Base-by-base conservation (phyloP, 805 yeast species). In the Lachancea kluyveri region DNA sequence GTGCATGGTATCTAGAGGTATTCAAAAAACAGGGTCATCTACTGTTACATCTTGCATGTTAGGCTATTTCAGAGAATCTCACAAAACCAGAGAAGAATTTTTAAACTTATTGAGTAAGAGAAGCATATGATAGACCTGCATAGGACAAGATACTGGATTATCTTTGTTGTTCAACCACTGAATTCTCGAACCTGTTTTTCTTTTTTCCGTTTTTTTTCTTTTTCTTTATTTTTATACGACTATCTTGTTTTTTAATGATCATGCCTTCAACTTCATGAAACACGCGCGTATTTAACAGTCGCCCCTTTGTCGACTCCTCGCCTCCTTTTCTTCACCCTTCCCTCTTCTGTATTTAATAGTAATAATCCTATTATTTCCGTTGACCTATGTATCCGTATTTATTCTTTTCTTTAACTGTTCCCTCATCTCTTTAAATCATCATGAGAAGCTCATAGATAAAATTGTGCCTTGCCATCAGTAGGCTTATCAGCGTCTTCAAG, bases 1-100 rank as follows among this genome's bases (percentile, higher is more conserved):
- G 98, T 92, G 98, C 60, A 92, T 92, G 98, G 97, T 90, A 17
- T 85, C 94, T 57, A 74, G 98, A 54, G 98, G 98, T 35, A 85
- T 92, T 17, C 96, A 92, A 59, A 92, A 92, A 60, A 77, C 95
- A 0, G 96, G 97, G 1, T 82, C 95, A 12, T 72, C 83, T 12
- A 92, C 98, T 2, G 78, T 87, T 20, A 92, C 98, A 12, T 84
- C 95, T 50, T 90, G 97, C 54, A 90, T 92, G 96, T 70, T 92
- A 48, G 98, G 98, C 7, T 83, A 95, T 45, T 92, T 92, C 68
- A 73, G 96, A 52, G 82, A 79, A 35, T 86, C 86, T 25, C 96
- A 88, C 58, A 86, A 85, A 67, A 92, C 98, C 3, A 76, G 98
- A 53, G 98, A 92, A 53, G 98, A 92, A 61, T 92, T 92, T 50